These are phyloP conservation scores for Aspergillus unguis DNA, from an alignment of 2,329 filamentous ascomycete genomes.

Conservation along the genomic window DNA sequence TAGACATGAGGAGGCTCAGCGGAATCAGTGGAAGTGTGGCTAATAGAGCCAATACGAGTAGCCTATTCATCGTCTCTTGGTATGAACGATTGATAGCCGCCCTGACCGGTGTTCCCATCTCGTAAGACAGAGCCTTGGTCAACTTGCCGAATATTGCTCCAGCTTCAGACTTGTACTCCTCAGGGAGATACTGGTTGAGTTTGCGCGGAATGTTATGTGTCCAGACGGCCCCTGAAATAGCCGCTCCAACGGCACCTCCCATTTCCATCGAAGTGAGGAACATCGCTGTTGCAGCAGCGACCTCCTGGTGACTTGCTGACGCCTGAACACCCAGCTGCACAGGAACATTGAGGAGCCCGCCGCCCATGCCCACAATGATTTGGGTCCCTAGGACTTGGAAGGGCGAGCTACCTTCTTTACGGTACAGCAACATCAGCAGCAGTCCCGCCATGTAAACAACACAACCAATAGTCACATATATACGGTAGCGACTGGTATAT, in stretches of 20 bases:
- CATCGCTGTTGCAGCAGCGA: slow-evolving; percentile 61
- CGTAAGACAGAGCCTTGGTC: slow-evolving; percentile 55
- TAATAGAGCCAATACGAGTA: slow-evolving; percentile 55
- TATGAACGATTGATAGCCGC: slow-evolving; percentile 63
- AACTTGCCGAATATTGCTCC: slow-evolving; percentile 52
- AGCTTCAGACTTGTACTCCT: slow-evolving; percentile 40
- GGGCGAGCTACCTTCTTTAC: slow-evolving; percentile 50
- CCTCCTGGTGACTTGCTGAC: slow-evolving; percentile 58
- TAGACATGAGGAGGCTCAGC: slow-evolving; percentile 54
- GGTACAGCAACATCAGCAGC: slow-evolving; percentile 58
- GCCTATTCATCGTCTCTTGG: slow-evolving; percentile 61
- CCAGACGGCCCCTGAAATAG: slow-evolving; percentile 65
- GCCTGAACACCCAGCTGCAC: slow-evolving; percentile 61
- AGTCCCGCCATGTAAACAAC: slow-evolving; percentile 56
- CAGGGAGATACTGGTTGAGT: slow-evolving; percentile 51
- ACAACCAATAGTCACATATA: slow-evolving; percentile 57
- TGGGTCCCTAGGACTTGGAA: slow-evolving; percentile 59
- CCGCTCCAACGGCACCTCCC: slow-evolving; percentile 58
- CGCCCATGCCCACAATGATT: slow-evolving; percentile 58
- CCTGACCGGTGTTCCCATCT: slow-evolving; percentile 55
- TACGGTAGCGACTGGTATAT: slow-evolving; percentile 60
- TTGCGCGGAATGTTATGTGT: slow-evolving; percentile 55
- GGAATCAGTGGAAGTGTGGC: slow-evolving; percentile 56
- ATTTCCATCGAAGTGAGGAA: slow-evolving; percentile 59
- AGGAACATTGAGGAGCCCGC: slow-evolving; percentile 56